These are phyloP conservation scores for Lyophyllum shimeji DNA, from an alignment of 768 basidiomycete genomes.

Conservation along the genomic window DNA sequence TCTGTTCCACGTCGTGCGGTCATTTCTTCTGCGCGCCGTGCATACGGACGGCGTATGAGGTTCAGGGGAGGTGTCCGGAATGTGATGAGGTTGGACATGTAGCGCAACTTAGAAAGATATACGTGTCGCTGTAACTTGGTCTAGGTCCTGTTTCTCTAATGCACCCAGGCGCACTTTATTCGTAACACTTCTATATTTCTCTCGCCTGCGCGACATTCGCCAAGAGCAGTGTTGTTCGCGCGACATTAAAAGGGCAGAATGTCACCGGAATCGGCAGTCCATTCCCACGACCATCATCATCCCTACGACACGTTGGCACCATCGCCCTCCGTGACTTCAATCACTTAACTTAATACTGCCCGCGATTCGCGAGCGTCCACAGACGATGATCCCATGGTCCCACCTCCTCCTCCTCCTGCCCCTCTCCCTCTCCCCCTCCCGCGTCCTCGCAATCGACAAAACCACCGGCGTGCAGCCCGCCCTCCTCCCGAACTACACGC, in stretches of 20 bases:
- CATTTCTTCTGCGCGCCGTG: constrained; percentile 14
- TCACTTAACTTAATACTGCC: too few relatives aligned
- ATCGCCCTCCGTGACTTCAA: constrained; percentile 36
- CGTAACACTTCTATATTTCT: too few relatives aligned
- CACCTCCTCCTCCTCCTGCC: constrained; percentile 42
- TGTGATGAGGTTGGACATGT: constrained; percentile 11
- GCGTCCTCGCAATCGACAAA: constrained; percentile 38
- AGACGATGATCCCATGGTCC: constrained; percentile 51
- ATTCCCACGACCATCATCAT: too few relatives aligned
- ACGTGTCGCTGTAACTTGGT: constrained; percentile 8
- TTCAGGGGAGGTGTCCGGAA: constrained; percentile 10
- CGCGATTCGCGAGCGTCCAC: constrained; percentile 6
- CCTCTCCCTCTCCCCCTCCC: constrained; percentile 39
- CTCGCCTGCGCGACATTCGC: too few relatives aligned
- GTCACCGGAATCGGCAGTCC: too few relatives aligned
- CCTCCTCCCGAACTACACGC: constrained; percentile 54
- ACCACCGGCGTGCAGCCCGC: constrained; percentile 59
- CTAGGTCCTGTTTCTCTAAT: too few relatives aligned
- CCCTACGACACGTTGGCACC: constrained; percentile 5
- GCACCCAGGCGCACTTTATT: too few relatives aligned
- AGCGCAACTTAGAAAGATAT: constrained; percentile 11
- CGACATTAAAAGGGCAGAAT: too few relatives aligned
- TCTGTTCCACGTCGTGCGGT: constrained; percentile 11
- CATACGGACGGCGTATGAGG: constrained; percentile 9
- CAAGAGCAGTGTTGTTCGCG: too few relatives aligned